These are phyloP conservation scores for Solanum sejunctum DNA, from an alignment of 257 asterid genomes.

Conservation along the genomic window DNA sequence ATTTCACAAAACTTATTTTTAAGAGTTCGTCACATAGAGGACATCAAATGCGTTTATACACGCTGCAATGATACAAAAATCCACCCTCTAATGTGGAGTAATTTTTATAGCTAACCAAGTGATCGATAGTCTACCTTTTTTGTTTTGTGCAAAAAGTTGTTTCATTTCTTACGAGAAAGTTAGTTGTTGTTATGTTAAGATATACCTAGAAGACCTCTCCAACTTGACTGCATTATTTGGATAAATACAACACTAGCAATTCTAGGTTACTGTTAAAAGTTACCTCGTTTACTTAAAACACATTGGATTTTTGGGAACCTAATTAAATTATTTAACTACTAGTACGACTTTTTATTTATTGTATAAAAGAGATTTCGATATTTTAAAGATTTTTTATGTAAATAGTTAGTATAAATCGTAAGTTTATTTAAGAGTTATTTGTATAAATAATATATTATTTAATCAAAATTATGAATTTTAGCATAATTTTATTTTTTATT, in stretches of 20 bases:
- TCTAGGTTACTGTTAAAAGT: not conserved
- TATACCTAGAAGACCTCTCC: not conserved
- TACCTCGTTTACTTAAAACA: not conserved
- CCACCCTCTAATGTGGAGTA: not conserved
- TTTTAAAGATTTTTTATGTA: not conserved
- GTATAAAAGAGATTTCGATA: not conserved
- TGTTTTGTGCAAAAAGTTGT: not conserved
- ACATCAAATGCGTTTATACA: not conserved
- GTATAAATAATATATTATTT: no score
- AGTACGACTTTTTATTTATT: not conserved
- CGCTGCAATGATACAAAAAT: not conserved
- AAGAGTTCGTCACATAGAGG: accelerated
- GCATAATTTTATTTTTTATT: no score
- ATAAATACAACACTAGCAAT: not conserved
- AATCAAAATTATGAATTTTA: no score
- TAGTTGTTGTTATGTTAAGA: not conserved
- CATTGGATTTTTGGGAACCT: not conserved
- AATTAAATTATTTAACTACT: not conserved
- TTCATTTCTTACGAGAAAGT: not conserved
- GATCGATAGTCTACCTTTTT: not conserved
- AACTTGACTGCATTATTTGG: not conserved
- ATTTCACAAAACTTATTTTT: not conserved
- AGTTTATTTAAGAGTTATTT: not conserved
- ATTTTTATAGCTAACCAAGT: not conserved
- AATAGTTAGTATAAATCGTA: not conserved